A percentile compares a stretch with the other conserved stretches of the same genome.
Evolutionary conservation across 805 yeast genomes (phyloP).

Genomic region (Teunomyces atbi): DNA sequence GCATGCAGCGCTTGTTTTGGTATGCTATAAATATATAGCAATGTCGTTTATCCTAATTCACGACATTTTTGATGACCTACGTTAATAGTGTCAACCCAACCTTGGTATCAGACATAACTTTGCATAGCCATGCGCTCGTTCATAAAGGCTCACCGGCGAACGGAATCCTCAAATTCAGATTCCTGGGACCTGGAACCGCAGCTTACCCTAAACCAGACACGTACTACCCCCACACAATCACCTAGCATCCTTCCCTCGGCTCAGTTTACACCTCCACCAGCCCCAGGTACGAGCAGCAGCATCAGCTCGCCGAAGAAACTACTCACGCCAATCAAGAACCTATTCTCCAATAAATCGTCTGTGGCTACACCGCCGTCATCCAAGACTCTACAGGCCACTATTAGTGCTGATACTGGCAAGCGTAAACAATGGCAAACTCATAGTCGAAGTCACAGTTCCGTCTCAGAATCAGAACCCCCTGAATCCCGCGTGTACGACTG

Average conservation of each 20-base stretch:
- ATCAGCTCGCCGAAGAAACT: conserved; percentile 25
- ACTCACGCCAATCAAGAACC: conserved; percentile 26
- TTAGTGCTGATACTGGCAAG: neutral
- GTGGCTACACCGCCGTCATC: conserved; percentile 7
- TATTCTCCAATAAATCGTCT: conserved; percentile 16
- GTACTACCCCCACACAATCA: conserved; percentile 6
- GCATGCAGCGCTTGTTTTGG: neutral
- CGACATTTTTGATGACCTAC: neutral
- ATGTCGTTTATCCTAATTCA: neutral
- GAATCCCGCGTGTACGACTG: neutral
- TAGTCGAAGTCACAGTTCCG: conserved; percentile 9
- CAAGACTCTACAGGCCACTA: conserved; percentile 6
- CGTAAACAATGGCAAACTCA: conserved; percentile 6
- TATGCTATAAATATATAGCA: neutral
- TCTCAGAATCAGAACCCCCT: conserved; percentile 4
- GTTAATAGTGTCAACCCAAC: neutral
- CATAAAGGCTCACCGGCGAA: conserved; percentile 15
- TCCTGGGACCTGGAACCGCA: conserved; percentile 7
- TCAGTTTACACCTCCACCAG: conserved; percentile 8
- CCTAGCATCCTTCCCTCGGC: conserved; percentile 5
- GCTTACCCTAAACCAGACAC: neutral
- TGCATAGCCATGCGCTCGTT: conserved; percentile 13
- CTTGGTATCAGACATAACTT: neutral
- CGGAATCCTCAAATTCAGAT: conserved; percentile 13
- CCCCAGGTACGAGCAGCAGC: neutral